Evolutionary conservation across 371 early-diverging fungal genomes (phyloP).

Genomic region (Mucor mucedo): DNA sequence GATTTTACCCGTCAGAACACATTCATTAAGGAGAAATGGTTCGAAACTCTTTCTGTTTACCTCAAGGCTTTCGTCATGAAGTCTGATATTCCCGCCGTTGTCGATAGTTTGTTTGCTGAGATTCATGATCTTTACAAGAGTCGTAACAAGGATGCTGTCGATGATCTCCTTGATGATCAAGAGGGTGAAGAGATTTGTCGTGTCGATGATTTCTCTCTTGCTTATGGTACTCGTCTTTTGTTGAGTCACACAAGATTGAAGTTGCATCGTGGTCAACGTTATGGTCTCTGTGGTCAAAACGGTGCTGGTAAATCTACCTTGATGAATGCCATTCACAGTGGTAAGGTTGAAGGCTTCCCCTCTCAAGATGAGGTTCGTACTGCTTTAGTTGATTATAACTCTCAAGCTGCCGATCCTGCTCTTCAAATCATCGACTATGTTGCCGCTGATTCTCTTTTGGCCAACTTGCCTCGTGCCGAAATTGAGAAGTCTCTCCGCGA

Average conservation of each 20-base stretch:
- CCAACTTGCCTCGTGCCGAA: slow-evolving; percentile 50
- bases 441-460: slow-evolving; percentile 55
- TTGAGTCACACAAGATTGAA: slow-evolving; percentile 79
- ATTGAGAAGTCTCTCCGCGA: slow-evolving; percentile 60
- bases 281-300: slow-evolving; percentile 88
- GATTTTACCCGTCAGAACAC: slow-evolving; percentile 60
- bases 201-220: slow-evolving; percentile 77
- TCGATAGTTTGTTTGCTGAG: slow-evolving; percentile 40
- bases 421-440: slow-evolving; percentile 69
- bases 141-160: slow-evolving; percentile 51
- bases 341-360: slow-evolving; percentile 80
- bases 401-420: slow-evolving; percentile 74
- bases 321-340: slow-evolving; percentile 77
- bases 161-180: slow-evolving; percentile 48
- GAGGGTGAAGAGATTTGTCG: slow-evolving; percentile 78
- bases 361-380: slow-evolving; percentile 70
- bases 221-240: slow-evolving; percentile 85
- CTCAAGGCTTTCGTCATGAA: slow-evolving; percentile 52
- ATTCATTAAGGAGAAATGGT: slow-evolving; percentile 59
- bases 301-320: slow-evolving; percentile 95
- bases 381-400: slow-evolving; percentile 75
- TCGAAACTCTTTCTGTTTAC: slow-evolving; percentile 40
- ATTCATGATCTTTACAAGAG: slow-evolving; percentile 52
- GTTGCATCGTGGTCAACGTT: slow-evolving; percentile 79
- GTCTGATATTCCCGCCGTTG: slow-evolving; percentile 44